Evolutionary conservation across 2,329 filamentous ascomycete species (phyloP), one percentile per base, ranked within the genome.

Genomic region (Stachybotrys elegans): DNA sequence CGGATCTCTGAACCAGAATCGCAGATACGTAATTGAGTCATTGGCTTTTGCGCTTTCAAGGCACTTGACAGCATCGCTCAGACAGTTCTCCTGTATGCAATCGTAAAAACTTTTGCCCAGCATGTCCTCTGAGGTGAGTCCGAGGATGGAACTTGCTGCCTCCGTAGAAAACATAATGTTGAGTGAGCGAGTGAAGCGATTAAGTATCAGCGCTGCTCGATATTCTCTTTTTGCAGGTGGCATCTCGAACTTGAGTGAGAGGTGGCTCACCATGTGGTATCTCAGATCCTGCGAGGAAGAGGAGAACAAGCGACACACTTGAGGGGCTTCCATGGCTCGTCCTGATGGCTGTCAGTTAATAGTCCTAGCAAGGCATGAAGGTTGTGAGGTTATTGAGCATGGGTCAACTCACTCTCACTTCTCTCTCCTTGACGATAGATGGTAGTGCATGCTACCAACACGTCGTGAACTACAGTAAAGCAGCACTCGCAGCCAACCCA

Each of bases 381-480:
- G 9, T 8, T 13, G 16, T n/a, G 22, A 13, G n/a, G 27, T 4
- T 6, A 74, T n/a, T n/a, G n/a, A n/a, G n/a, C n/a, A n/a, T n/a
- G n/a, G n/a, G n/a, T n/a, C n/a, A n/a, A n/a, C 86, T 66, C 74
- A 93, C 88, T 83, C 57, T 88, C 77, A 56, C 85, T 91, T 58
- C 79, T 84, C 49, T 75, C 73, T 20, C 83, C 82, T 43, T 75
- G 71, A 42, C 75, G 74, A 60, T 93, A 94, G 50, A 93, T 78
- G 57, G 85, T 90, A 13, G 84, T 92, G 58, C 86, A 90, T 32
- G 87, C 88, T 40, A 94, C 87, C 64, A 95, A 72, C 19, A 93
- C 87, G 73, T 94, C 85, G 62, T 94, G 86, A 36, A 94, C 89
- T 34, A 94, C 75, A 5, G 88, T 93, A 61, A 94, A 95, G 63